These are phyloP conservation scores for Leccinum sublutescens DNA, from an alignment of 768 basidiomycete species.

Conservation along the genomic window DNA sequence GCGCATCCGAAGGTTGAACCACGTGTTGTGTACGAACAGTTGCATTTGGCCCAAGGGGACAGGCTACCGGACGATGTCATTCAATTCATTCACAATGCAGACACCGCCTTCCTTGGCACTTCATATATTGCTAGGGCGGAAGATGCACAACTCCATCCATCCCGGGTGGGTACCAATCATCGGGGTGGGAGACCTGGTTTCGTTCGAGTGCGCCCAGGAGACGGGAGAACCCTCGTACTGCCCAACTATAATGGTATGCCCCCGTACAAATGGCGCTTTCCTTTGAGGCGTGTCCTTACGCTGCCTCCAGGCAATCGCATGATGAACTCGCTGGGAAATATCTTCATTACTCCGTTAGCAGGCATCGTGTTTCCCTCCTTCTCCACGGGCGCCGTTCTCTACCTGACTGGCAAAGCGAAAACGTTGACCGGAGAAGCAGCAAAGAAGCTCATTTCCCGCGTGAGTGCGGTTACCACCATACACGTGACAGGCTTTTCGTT, in stretches of 20 bases:
- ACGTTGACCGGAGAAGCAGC: constrained; percentile 51
- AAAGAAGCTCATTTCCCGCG: constrained; percentile 47
- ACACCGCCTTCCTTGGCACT: constrained; percentile 57
- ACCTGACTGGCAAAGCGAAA: constrained; percentile 55
- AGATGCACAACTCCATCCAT: constrained; percentile 45
- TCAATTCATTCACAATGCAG: constrained; percentile 44
- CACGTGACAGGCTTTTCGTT: constrained; percentile 51
- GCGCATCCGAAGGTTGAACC: constrained; percentile 40
- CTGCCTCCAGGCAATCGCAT: constrained; percentile 50
- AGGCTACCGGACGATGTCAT: constrained; percentile 51
- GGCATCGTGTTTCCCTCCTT: constrained; percentile 58
- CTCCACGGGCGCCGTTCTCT: constrained; percentile 52
- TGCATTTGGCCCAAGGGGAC: constrained; percentile 33
- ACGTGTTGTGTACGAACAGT: constrained; percentile 32
- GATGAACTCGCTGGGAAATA: constrained; percentile 64
- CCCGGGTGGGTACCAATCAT: constrained; percentile 62
- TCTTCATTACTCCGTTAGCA: constrained; percentile 54
- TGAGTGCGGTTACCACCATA: constrained; percentile 47
- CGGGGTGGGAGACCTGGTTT: constrained; percentile 65
- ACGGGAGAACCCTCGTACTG: constrained; percentile 52
- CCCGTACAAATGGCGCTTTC: not conserved
- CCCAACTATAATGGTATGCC: constrained; percentile 58
- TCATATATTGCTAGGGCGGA: constrained; percentile 41
- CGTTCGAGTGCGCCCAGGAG: constrained; percentile 53
- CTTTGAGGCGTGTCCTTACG: not conserved